Conservation (phyloP, 2,329 filamentous ascomycete species). For the Pseudofabraea citricarpa region DNA sequence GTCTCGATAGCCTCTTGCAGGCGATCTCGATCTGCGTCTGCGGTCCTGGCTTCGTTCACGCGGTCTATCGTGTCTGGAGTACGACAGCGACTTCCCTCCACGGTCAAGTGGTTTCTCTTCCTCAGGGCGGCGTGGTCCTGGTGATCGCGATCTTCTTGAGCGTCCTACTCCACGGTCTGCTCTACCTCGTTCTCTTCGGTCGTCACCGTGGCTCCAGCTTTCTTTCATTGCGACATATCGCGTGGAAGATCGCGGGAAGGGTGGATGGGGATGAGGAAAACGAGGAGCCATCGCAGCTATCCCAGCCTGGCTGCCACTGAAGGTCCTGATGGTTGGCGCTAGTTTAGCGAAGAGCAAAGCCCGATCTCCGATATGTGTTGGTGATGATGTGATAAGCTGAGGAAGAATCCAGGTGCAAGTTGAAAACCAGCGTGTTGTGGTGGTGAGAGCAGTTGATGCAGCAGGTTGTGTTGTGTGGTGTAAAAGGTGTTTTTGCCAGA, state of each 20-base stretch:
- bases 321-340: no score
- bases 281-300: no score
- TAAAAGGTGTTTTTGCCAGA: no score
- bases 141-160: conserved; percentile 30
- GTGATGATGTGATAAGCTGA: no score
- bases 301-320: no score
- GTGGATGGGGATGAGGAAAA: no score
- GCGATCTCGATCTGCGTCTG: conserved; percentile 24
- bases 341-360: no score
- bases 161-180: conserved; percentile 32
- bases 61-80: conserved; percentile 18
- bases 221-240: conserved; percentile 38
- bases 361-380: no score
- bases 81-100: conserved; percentile 23
- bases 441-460: no score
- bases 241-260: conserved; percentile 17
- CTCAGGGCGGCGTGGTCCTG: conserved; percentile 28
- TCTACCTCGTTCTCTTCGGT: conserved; percentile 37
- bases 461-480: no score
- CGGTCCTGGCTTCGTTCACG: conserved; percentile 24
- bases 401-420: no score
- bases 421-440: no score
- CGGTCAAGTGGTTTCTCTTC: conserved; percentile 26
- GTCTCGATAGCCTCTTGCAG: conserved; percentile 19
- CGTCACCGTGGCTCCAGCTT: conserved; percentile 35